These are phyloP conservation scores for Parietichytrium sp. DNA, from an alignment of 108 stramenopile genomes.

Conservation along the genomic window DNA sequence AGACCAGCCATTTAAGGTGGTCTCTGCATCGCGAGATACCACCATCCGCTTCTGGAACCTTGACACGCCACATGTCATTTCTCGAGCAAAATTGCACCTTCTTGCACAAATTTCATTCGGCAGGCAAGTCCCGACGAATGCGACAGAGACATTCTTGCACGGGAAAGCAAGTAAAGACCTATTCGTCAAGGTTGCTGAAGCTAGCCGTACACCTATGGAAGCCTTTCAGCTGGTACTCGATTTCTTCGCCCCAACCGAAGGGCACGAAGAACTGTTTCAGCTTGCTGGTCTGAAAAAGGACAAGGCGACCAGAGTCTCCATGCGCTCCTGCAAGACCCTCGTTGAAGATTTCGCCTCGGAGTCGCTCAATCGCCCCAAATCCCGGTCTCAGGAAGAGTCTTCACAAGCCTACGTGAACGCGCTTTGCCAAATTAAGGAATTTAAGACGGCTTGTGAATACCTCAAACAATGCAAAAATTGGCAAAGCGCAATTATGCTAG, in stretches of 20 bases:
- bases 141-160: not conserved
- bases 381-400: not conserved
- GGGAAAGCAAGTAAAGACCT: not conserved
- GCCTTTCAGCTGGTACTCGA: not conserved
- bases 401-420: not conserved
- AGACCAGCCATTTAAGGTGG: not conserved
- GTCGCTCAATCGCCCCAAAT: not conserved
- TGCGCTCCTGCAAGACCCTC: too few relatives aligned
- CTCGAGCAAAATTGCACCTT: slow-evolving; percentile 1
- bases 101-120: not conserved
- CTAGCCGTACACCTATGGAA: too few relatives aligned
- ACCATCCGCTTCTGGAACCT: slow-evolving; percentile 18
- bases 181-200: too few relatives aligned
- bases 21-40: slow-evolving; percentile 6
- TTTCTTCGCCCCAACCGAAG: not conserved
- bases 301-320: too few relatives aligned
- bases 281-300: not conserved
- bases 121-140: not conserved
- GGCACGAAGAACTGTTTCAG: not conserved
- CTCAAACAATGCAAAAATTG: not conserved
- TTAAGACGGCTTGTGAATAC: not conserved
- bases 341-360: not conserved
- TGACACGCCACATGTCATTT: not conserved
- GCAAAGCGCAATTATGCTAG: not conserved
- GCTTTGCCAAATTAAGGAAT: not conserved